phyloP scores from a whole-genome alignment of 2,329 filamentous ascomycete genomes.

The Epichloe festucae region DNA sequence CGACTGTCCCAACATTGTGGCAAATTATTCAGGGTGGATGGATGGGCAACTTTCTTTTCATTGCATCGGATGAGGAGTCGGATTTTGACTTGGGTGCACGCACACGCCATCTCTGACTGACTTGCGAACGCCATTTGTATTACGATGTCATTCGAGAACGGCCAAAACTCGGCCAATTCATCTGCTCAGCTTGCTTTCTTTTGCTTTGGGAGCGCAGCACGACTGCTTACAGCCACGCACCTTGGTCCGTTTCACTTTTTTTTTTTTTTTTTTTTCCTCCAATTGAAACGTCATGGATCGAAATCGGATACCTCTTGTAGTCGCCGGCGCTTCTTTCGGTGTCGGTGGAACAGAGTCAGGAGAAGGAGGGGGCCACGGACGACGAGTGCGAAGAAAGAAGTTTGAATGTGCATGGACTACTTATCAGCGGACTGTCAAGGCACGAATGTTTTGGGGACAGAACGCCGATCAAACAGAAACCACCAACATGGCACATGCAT shows the following conservation, averaged over 20 bases:
- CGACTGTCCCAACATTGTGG: constrained; percentile 2
- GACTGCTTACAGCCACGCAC: constrained; percentile 1
- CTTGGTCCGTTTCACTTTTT: background rate
- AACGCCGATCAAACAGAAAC: background rate
- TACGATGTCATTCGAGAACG: constrained; percentile 4
- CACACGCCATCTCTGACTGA: constrained; percentile 6
- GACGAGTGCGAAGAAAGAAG: background rate
- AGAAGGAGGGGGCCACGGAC: background rate
- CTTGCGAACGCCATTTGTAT: constrained; percentile 3
- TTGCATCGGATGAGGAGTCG: constrained; percentile 28
- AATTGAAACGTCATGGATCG: background rate
- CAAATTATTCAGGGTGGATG: constrained; percentile 4
- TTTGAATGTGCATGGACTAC: background rate
- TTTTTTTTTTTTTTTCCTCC: background rate
- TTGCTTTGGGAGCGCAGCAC: constrained; percentile 1
- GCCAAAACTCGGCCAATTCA: constrained; percentile 1
- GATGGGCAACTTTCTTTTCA: constrained; percentile 15
- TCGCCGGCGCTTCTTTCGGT: background rate
- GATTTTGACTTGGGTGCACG: constrained; percentile 21
- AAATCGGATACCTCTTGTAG: background rate
- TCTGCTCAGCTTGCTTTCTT: constrained; percentile 4
- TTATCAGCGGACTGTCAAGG: background rate
- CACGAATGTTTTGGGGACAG: background rate
- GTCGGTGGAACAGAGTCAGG: background rate
- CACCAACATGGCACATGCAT: background rate